Percentiles rank a stretch among this genome's conserved stretches.
Conservation (phyloP, 495 filamentous ascomycete genomes). For the Penicillium arizonense region DNA sequence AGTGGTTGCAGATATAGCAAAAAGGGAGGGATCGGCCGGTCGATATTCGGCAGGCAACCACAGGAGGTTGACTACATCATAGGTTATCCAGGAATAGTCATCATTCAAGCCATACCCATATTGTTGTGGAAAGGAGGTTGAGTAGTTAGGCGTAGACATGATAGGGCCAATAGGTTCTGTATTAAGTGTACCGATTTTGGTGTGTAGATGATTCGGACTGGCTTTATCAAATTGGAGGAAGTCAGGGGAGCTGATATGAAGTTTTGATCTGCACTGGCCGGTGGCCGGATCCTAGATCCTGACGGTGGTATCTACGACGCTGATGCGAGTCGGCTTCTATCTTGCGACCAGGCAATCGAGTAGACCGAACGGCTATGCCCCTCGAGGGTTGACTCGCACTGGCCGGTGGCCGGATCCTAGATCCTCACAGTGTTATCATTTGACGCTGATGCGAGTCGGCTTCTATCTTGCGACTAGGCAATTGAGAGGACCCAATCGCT, state of each 20-base stretch:
- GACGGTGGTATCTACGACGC: too few species aligned
- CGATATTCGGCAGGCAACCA: constrained; percentile 27
- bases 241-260: neutral
- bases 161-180: neutral
- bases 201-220: constrained; percentile 3
- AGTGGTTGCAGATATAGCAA: constrained; percentile 4
- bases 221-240: neutral
- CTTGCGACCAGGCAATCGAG: too few species aligned
- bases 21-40: neutral
- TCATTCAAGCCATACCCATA: constrained; percentile 10
- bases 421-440: too few species aligned
- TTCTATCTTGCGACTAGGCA: neutral
- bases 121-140: neutral
- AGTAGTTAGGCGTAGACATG: neutral
- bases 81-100: constrained; percentile 20
- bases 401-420: too few species aligned
- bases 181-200: neutral
- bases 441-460: too few species aligned
- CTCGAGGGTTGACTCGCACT: too few species aligned
- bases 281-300: too few species aligned
- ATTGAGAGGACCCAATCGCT: constrained; percentile 1
- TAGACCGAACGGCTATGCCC: too few species aligned
- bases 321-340: too few species aligned
- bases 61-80: constrained; percentile 12
- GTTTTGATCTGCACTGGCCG: too few species aligned